Percentiles rank a stretch among this genome's conserved stretches.
phyloP scores from a whole-genome alignment of 306 rosid genomes.

The Begonia fuchsioides region DNA sequence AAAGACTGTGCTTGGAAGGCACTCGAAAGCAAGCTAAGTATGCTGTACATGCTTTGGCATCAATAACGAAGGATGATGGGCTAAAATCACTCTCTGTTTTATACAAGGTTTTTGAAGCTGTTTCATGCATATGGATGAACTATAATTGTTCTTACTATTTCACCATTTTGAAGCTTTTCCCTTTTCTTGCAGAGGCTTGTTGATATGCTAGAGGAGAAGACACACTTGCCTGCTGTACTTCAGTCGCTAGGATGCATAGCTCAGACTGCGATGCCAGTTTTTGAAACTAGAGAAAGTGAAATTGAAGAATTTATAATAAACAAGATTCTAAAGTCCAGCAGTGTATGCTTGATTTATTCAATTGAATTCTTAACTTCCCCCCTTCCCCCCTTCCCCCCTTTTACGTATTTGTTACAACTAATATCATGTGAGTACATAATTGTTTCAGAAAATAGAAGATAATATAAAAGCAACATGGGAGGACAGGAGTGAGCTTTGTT shows the following conservation, averaged over 20 bases:
- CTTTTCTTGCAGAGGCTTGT: slow-evolving; percentile 67
- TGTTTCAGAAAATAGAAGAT: slow-evolving; percentile 58
- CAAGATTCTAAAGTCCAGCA: slow-evolving; percentile 47
- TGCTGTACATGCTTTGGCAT: slow-evolving; percentile 93
- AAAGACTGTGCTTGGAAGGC: slow-evolving; percentile 83
- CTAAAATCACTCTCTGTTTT: slow-evolving; percentile 89
- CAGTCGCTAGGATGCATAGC: slow-evolving; percentile 98
- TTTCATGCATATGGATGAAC: slow-evolving; percentile 8
- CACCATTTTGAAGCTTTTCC: too few relatives aligned
- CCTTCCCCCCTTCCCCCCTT: slow-evolving; percentile 12
- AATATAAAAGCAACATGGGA: slow-evolving; percentile 46
- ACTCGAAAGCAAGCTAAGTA: slow-evolving; percentile 87
- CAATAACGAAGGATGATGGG: slow-evolving; percentile 93
- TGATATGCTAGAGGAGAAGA: slow-evolving; percentile 68
- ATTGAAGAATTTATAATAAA: slow-evolving; percentile 57
- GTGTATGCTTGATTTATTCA: slow-evolving; percentile 34
- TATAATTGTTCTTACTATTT: too few relatives aligned
- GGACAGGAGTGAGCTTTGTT: slow-evolving; percentile 69
- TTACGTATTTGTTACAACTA: slow-evolving; percentile 14
- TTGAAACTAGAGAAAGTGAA: slow-evolving; percentile 87
- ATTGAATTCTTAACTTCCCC: slow-evolving; percentile 3
- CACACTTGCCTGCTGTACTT: slow-evolving; percentile 79
- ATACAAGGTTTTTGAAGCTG: slow-evolving; percentile 59
- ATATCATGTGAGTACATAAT: slow-evolving; percentile 16
- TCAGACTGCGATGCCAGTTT: slow-evolving; percentile 89